Percentiles rank a stretch among this genome's conserved stretches.
These are phyloP conservation scores for Trichophyton simii DNA, from an alignment of 2,329 filamentous ascomycete genomes.

Conservation along the genomic window DNA sequence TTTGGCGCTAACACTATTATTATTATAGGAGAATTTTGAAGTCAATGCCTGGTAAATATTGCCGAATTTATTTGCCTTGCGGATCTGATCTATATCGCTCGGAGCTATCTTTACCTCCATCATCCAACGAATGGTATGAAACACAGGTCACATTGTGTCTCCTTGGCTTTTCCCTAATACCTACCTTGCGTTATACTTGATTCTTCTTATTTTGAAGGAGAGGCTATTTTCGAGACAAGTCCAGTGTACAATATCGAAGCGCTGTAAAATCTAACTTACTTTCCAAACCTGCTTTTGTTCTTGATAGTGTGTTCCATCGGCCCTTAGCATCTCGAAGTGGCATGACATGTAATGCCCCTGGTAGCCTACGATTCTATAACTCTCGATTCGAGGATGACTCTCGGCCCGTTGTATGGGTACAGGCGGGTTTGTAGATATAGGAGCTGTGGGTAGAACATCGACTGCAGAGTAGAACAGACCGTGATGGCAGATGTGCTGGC, in stretches of 20 bases:
- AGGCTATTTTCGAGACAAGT: neutral
- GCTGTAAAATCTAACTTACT: conserved; percentile 6
- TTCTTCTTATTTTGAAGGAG: neutral
- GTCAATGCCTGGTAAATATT: conserved; percentile 64
- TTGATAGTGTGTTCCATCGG: neutral
- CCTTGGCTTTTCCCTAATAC: neutral
- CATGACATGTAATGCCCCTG: too few species aligned
- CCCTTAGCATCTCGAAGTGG: neutral
- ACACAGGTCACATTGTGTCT: neutral
- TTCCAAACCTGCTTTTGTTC: neutral
- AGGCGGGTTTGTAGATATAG: too few species aligned
- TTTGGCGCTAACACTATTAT: conserved; percentile 10
- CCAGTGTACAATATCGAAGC: conserved; percentile 7
- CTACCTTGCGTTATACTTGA: neutral
- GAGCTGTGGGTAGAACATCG: too few species aligned
- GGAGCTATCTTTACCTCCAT: neutral
- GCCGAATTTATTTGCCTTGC: neutral
- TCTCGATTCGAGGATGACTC: too few species aligned
- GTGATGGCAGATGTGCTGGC: too few species aligned
- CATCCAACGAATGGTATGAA: neutral
- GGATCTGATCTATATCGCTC: neutral
- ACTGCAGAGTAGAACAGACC: too few species aligned
- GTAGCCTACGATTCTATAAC: too few species aligned
- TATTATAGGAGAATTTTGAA: conserved; percentile 74
- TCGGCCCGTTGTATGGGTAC: too few species aligned